Conservation (phyloP, 2,329 filamentous ascomycete genomes). For the Emergomyces pasteurianus region DNA sequence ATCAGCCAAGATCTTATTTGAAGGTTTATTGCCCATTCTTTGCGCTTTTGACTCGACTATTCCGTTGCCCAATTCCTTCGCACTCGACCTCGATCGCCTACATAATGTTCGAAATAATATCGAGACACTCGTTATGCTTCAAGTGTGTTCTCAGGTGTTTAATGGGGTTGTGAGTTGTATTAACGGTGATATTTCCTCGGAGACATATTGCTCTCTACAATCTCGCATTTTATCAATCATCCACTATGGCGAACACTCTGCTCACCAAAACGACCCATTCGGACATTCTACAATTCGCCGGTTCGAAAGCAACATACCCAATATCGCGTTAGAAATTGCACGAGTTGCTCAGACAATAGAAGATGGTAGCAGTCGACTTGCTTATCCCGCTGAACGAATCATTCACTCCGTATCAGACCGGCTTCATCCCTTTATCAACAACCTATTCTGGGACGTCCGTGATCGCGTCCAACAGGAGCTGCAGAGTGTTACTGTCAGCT, state of each 20-base stretch:
- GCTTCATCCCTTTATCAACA: conserved; percentile 20
- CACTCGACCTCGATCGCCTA: conserved; percentile 45
- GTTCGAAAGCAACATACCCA: conserved; percentile 17
- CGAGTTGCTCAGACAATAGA: conserved; percentile 16
- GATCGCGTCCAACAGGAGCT: conserved; percentile 21
- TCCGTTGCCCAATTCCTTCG: conserved; percentile 44
- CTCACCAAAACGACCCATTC: background rate
- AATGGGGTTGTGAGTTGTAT: conserved; percentile 24
- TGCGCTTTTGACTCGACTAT: conserved; percentile 25
- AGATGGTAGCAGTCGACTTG: conserved; percentile 9
- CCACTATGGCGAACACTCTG: conserved; percentile 21
- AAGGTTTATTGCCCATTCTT: conserved; percentile 34
- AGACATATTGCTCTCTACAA: conserved; percentile 25
- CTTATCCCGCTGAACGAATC: conserved; percentile 22
- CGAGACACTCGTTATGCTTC: conserved; percentile 42
- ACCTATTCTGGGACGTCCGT: conserved; percentile 19
- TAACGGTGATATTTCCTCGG: conserved; percentile 20
- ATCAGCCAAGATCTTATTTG: conserved; percentile 34
- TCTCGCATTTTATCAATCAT: conserved; percentile 30
- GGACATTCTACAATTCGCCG: background rate
- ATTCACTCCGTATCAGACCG: conserved; percentile 23
- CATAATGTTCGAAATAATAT: conserved; percentile 41
- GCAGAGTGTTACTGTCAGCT: conserved; percentile 19
- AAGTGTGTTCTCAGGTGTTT: conserved; percentile 44
- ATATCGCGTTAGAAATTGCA: conserved; percentile 33